Evolutionary conservation across 768 basidiomycete genomes (phyloP).

Genomic region (Kwoniella heveanensis): DNA sequence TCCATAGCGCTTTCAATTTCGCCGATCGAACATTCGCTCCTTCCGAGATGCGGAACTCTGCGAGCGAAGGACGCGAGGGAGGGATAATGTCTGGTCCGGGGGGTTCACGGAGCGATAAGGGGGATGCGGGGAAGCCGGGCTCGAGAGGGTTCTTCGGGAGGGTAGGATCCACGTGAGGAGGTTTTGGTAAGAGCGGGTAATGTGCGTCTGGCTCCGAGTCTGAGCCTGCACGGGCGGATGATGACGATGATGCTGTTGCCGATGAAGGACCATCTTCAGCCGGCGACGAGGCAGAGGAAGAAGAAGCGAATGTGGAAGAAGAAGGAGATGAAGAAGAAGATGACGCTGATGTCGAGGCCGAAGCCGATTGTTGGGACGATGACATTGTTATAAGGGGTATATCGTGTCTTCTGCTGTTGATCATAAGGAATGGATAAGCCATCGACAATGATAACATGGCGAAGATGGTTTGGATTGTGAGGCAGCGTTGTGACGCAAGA

Average conservation of each 20-base stretch:
- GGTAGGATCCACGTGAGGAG: constrained; percentile 21
- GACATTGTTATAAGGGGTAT: constrained; percentile 3
- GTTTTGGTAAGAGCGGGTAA: constrained; percentile 24
- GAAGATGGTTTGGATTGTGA: too few species aligned
- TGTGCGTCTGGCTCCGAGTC: constrained; percentile 2
- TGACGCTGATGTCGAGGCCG: constrained; percentile 20
- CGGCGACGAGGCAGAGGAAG: constrained; percentile 14
- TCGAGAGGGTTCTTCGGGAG: constrained; percentile 29
- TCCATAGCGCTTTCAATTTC: constrained; percentile 54
- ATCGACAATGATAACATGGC: neutral
- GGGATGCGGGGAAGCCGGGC: constrained; percentile 25
- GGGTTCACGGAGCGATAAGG: constrained; percentile 47
- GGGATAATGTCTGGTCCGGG: constrained; percentile 46
- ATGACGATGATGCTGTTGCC: constrained; percentile 11
- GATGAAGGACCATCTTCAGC: constrained; percentile 14
- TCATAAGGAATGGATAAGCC: neutral
- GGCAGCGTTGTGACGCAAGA: too few species aligned
- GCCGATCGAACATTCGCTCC: constrained; percentile 46
- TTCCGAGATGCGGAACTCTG: constrained; percentile 52
- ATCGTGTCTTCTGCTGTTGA: neutral
- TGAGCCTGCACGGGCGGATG: too few species aligned
- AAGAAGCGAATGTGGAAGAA: constrained; percentile 26
- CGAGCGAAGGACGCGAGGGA: constrained; percentile 39
- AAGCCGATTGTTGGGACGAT: constrained; percentile 17
- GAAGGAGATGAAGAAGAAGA: constrained; percentile 31